These are phyloP conservation scores for Citrus sinensis DNA, from an alignment of 345 rosid species.

Conservation along the genomic window DVS_A1.0 CM039168.1:6015501-6016000, in stretches of 20 bases:
- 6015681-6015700: conserved; percentile 82
- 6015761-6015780: conserved; percentile 38
- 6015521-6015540: conserved; percentile 29
- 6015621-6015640: conserved; percentile 29
- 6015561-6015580: background rate
- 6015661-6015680: conserved; percentile 60
- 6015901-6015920: conserved; percentile 24
- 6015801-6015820: conserved; percentile 20
- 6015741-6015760: conserved; percentile 54
- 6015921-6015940: conserved; percentile 1
- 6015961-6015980: background rate
- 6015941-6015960: background rate
- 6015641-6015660: conserved; percentile 94
- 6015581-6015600: background rate
- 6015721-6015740: conserved; percentile 57
- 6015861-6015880: background rate
- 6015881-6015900: background rate
- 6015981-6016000: background rate
- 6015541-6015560: background rate
- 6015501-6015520: conserved; percentile 96
- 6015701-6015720: conserved; percentile 46
- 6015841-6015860: background rate
- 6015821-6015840: background rate
- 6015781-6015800: conserved; percentile 19
- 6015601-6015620: background rate